Evolutionary conservation across 139 green algal genomes (phyloP).

Genomic region (Coccomyxa sp.): DNA sequence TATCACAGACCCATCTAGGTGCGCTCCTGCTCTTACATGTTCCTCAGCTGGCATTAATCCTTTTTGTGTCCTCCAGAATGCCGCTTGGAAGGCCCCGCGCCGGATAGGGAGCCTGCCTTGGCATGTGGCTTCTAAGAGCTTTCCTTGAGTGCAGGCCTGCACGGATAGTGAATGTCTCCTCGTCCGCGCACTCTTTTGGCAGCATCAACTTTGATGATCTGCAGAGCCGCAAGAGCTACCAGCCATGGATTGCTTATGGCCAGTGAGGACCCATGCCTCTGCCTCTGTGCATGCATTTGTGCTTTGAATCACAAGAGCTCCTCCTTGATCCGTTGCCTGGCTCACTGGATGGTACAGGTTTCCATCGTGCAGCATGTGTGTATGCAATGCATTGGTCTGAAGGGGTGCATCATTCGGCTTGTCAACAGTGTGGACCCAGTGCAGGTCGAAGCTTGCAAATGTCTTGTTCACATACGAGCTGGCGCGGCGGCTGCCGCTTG

Average conservation of each 20-base stretch:
- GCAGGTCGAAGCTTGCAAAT: slow-evolving; percentile 81
- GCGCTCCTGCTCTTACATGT: too few relatives aligned
- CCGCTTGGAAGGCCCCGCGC: too few relatives aligned
- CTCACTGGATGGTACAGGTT: not conserved
- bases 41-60: too few relatives aligned
- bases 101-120: too few relatives aligned
- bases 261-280: not conserved
- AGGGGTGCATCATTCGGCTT: not conserved
- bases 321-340: not conserved
- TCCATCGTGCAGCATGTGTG: not conserved
- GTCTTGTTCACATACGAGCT: slow-evolving; percentile 88
- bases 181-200: slow-evolving; percentile 68
- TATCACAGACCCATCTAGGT: slow-evolving; percentile 46
- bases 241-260: slow-evolving; percentile 24
- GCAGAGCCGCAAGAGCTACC: slow-evolving; percentile 39
- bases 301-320: not conserved
- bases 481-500: slow-evolving; percentile 32
- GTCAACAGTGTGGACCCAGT: not conserved
- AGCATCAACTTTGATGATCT: slow-evolving; percentile 76
- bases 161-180: slow-evolving; percentile 80
- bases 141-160: slow-evolving; percentile 11
- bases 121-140: not conserved
- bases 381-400: not conserved
- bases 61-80: too few relatives aligned
- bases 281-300: not conserved